phyloP scores from a whole-genome alignment of 129 eudicot species.

The Mikania micrantha region DNA sequence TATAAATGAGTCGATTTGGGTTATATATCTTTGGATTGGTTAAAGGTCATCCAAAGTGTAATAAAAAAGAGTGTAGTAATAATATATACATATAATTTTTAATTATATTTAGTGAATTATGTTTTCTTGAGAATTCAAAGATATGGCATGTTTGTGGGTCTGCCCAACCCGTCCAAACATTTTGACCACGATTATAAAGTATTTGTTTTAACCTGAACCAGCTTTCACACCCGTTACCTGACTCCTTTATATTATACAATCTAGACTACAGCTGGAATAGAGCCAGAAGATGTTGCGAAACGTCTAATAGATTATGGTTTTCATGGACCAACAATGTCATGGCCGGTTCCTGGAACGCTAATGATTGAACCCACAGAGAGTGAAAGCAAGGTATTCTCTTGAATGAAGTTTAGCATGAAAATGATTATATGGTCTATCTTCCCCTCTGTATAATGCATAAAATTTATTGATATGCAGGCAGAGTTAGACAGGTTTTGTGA shows the following conservation, averaged over 20 bases:
- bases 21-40: not conserved
- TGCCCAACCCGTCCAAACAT: not conserved
- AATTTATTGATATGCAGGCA: constrained; percentile 42
- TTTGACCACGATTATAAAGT: not conserved
- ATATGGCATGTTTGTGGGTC: not conserved
- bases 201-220: not conserved
- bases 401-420: not conserved
- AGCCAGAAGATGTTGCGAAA: constrained; percentile 95
- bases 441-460: constrained; percentile 1
- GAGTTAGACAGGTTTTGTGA: constrained; percentile 95
- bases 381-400: constrained; percentile 81
- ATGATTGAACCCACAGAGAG: constrained; percentile 99
- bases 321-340: constrained; percentile 97
- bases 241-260: not conserved
- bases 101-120: not conserved
- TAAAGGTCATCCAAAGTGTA: not conserved
- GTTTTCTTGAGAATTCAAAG: not conserved
- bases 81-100: not conserved
- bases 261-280: constrained; percentile 87
- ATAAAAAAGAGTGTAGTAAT: not conserved
- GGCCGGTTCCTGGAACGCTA: constrained; percentile 99
- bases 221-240: not conserved
- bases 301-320: constrained; percentile 96
- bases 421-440: not conserved
- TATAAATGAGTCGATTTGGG: not conserved